Base-by-base conservation (phyloP, 768 basidiomycete species). In the Amanita thiersii region DNA sequence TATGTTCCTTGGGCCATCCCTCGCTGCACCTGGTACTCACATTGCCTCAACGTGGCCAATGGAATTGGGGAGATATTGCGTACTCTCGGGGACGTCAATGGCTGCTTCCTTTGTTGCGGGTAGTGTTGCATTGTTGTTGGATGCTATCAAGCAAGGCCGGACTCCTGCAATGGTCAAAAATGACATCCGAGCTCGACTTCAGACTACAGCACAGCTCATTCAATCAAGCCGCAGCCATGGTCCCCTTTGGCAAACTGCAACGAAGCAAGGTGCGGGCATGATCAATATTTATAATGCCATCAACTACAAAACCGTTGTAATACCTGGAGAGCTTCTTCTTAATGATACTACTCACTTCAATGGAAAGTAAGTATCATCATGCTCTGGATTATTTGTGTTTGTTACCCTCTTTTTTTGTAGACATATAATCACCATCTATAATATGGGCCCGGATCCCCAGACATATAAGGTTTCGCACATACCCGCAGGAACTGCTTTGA, bases 251-350 rank as follows among this genome's bases (percentile, higher is more conserved):
- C 69, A 72, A 47, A 71, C 69, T 60, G 66, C 33, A 17, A 65
- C 72, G 0, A 70, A 74, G 43, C 73, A 75, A 48, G 77, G 77
- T 32, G 69, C 73, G 6, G 77, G 77, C 9, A 50, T 79, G 37
- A 61, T 82, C 40, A 63, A 82, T 44, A 73, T 75, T 9, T 76
- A 69, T 54, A 65, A 72, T 41, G 79, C 81, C 0, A 62, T 82
- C 34, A 65, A 72, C 39, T 59, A 65, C 3, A 64, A 60, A 0
- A 66, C 73, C 3, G 44, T 68, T 28, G 54, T 79, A 18, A 61
- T 66, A 4, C 75, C 74, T 2, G 62, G 66, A 4, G 66, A 77
- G 50, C 59, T 79, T 9, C 47, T 70, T 26, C 56, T 77, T 23
- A 80, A 81, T 49, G 78, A 79, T 50, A 79, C 77, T 2, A 63